Base-by-base conservation (phyloP, 495 filamentous ascomycete genomes). In the Parachaetomium inaequale region DNA sequence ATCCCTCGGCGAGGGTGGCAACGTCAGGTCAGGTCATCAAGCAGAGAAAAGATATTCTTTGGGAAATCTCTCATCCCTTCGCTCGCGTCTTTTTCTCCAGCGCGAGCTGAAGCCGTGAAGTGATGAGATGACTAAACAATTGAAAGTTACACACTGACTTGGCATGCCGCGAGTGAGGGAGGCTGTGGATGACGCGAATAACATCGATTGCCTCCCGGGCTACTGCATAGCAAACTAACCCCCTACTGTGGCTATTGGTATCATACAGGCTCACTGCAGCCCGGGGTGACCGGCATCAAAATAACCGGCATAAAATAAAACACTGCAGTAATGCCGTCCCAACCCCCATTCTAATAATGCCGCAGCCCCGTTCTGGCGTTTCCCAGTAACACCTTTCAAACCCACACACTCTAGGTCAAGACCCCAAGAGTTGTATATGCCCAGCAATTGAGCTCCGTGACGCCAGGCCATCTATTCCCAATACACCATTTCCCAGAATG, bases 361-460 rank as follows among this genome's bases (percentile, higher is more conserved):
- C 53, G 29, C 26, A n/a, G 17, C 28, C 26, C 23, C 23, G 17
- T 25, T 32, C 21, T 43, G 17, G 28, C n/a, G 38, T 40, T 12
- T 15, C 25, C 54, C 12, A 46, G 53, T 25, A 57, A 57, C 54
- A 19, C 54, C 38, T 21, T 46, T 31, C 40, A 29, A 57, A 45
- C 38, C 54, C n/a, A 47, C 53, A 58, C 4, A 58, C 55, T 17
- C 26, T 23, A 57, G 55, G 54, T 21, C 25, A 40, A 46, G 42
- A 47, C 32, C 53, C 8, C 23, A 28, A 26, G 34, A 55, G 21
- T 40, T 42, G 34, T 46, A 47, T 34, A 38, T 46, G 15, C 28
- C 42, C 26, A 58, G 8, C 40, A 58, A 47, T 23, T 47, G 17
- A 57, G 40, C 55, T 31, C 55, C 55, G 23, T 57, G 55, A 58